Conservation (phyloP, 495 filamentous ascomycete species). For the Neurospora sp. region DNA sequence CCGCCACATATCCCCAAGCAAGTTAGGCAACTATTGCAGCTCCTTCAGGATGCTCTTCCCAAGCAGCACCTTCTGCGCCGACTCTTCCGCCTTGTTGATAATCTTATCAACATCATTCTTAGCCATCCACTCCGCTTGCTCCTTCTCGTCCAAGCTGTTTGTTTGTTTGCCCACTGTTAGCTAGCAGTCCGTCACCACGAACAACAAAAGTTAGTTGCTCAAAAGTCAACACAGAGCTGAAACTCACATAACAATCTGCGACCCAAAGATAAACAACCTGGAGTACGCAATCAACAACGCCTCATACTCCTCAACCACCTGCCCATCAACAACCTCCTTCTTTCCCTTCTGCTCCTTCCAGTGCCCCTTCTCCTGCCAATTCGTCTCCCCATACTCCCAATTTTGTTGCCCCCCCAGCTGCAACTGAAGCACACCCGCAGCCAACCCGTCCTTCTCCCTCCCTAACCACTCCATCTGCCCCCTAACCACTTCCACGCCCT, state of each 20-base stretch:
- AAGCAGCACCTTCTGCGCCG: not conserved
- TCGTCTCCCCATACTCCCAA: not conserved
- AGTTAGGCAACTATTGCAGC: not conserved
- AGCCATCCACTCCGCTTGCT: not conserved
- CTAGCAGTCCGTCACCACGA: not conserved
- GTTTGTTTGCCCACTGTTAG: not conserved
- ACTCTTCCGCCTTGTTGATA: not conserved
- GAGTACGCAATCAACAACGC: not conserved
- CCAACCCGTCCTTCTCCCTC: not conserved
- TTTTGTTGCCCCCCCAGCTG: not conserved
- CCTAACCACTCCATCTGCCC: not conserved
- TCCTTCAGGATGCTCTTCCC: not conserved
- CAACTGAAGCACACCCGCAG: not conserved
- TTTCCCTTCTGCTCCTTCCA: not conserved
- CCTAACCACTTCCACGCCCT: not conserved
- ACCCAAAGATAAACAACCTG: not conserved
- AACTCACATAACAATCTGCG: not conserved
- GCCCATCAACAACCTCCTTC: not conserved
- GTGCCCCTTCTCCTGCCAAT: not conserved
- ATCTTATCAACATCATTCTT: not conserved
- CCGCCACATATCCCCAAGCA: not conserved
- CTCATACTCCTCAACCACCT: not conserved
- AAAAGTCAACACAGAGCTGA: not conserved
- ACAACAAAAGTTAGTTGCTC: not conserved
- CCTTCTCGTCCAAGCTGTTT: not conserved